A percentile compares a stretch with the other conserved stretches of the same genome.
phyloP scores from a whole-genome alignment of 306 rosid genomes.

The Luffa aegyptiaca region DNA sequence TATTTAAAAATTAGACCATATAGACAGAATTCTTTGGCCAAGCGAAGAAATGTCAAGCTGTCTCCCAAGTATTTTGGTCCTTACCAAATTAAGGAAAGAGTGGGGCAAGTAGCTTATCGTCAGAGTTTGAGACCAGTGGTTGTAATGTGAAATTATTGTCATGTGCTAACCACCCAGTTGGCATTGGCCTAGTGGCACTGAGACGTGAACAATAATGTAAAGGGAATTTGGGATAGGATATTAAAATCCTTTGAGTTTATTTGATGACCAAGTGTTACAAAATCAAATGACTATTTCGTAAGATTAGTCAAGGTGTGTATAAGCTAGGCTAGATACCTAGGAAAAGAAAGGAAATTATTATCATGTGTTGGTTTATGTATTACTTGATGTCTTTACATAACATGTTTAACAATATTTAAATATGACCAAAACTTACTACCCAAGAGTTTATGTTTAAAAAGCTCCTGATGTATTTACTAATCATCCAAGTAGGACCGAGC shows the following conservation, averaged over 20 bases:
- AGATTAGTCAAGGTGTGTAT: not conserved
- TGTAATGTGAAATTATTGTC: not conserved
- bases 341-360: not conserved
- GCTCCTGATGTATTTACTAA: not conserved
- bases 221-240: not conserved
- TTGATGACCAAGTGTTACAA: not conserved
- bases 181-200: not conserved
- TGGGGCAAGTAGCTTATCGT: no score
- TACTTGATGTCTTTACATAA: not conserved
- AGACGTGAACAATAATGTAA: not conserved
- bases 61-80: no score
- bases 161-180: not conserved
- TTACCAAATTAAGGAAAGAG: no score
- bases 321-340: not conserved
- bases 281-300: not conserved
- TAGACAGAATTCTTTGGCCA: no score
- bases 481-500: not conserved
- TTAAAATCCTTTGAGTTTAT: not conserved
- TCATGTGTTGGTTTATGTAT: not conserved
- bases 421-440: not conserved
- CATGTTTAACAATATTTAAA: not conserved
- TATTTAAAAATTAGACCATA: no score
- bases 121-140: not conserved
- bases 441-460: not conserved
- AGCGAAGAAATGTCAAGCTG: no score